Conservation (phyloP, 371 early-diverging fungal genomes). For the Amoeboaphelidium protococcarum region DNA sequence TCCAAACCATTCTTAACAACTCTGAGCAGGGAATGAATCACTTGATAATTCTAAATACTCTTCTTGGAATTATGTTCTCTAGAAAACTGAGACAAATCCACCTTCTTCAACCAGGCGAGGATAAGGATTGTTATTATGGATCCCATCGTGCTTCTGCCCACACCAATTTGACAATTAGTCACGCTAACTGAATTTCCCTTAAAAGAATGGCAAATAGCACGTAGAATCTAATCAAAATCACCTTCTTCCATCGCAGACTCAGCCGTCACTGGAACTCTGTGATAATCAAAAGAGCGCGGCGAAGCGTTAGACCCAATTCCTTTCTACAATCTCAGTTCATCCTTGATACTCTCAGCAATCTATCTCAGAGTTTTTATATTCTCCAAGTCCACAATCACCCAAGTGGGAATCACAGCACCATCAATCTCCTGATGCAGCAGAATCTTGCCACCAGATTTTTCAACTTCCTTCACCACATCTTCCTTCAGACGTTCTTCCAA, state of each 20-base stretch:
- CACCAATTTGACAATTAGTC: constrained; percentile 37
- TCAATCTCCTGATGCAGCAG: constrained; percentile 30
- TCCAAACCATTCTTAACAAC: constrained; percentile 32
- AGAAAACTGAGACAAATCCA: constrained; percentile 2
- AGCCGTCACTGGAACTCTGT: constrained; percentile 32
- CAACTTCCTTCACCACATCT: constrained; percentile 30
- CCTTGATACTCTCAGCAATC: constrained; percentile 15
- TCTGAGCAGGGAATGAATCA: constrained; percentile 33
- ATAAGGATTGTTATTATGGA: constrained; percentile 3
- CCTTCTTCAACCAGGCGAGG: constrained; percentile 7
- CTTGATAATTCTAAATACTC: constrained; percentile 15
- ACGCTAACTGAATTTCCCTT: constrained; percentile 15
- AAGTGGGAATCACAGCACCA: constrained; percentile 19
- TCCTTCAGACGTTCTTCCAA: constrained; percentile 35
- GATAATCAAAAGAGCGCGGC: constrained; percentile 8
- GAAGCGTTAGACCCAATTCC: too few species aligned
- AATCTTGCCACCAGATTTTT: constrained; percentile 22
- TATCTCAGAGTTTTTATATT: constrained; percentile 25
- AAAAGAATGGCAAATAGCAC: constrained; percentile 6
- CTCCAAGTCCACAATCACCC: constrained; percentile 26
- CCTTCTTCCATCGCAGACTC: constrained; percentile 25
- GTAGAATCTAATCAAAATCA: constrained; percentile 28
- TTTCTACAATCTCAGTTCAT: constrained; percentile 7
- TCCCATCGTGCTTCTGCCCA: constrained; percentile 31
- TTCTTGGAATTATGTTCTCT: not conserved